Percentiles rank a stretch among this genome's conserved stretches.
Conservation (phyloP, 2,329 filamentous ascomycete species). For the Penicillium sp. region DNA sequence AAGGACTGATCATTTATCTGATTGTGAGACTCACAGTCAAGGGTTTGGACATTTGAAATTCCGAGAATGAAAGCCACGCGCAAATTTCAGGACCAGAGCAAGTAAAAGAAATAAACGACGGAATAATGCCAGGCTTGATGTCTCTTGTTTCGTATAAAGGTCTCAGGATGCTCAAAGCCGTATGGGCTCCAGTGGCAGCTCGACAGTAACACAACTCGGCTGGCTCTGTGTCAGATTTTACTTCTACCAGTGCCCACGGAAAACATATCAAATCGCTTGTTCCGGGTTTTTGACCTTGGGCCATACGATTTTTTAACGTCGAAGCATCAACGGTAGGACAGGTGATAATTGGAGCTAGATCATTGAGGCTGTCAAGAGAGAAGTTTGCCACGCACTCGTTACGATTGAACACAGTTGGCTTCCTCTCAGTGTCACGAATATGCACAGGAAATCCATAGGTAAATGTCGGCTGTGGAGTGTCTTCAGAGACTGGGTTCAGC, state of each 20-base stretch:
- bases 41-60: neutral
- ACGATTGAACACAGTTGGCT: neutral
- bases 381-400: neutral
- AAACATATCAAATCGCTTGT: constrained; percentile 1
- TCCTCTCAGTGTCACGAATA: neutral
- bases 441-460: constrained; percentile 7
- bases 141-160: neutral
- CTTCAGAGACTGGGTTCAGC: neutral
- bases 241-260: constrained; percentile 9
- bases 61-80: constrained; percentile 1
- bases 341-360: neutral
- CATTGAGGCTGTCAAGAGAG: neutral
- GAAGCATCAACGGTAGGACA: neutral
- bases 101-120: neutral
- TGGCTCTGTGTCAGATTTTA: neutral
- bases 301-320: neutral
- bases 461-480: neutral
- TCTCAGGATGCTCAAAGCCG: constrained; percentile 1
- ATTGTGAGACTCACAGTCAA: neutral
- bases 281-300: neutral
- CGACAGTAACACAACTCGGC: constrained; percentile 5
- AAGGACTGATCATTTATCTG: neutral
- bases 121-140: neutral
- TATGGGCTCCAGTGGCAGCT: neutral
- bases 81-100: constrained; percentile 6